phyloP scores from a whole-genome alignment of 176 grass and related monocot genomes.

The Phoenix dactylifera region DNA sequence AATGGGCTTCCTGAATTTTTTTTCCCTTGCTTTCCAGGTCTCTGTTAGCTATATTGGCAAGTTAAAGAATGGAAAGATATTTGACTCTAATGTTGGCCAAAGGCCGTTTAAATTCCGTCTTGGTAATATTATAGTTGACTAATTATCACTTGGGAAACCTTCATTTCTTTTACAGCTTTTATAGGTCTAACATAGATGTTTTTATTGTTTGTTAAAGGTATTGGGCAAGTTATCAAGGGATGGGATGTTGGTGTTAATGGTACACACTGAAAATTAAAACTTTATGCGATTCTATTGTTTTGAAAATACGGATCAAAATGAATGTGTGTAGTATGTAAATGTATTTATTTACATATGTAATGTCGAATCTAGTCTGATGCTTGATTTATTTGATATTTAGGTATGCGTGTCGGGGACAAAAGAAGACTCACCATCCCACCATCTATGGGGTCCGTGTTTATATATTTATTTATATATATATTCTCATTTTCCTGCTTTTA shows the following conservation, averaged over 20 bases:
- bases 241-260: conserved; percentile 81
- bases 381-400: conserved; percentile 23
- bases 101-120: conserved; percentile 75
- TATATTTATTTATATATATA: too few relatives aligned
- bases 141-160: too few relatives aligned
- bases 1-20: neutral
- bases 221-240: conserved; percentile 80
- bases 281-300: neutral
- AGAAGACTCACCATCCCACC: conserved; percentile 75
- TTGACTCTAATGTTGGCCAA: conserved; percentile 63
- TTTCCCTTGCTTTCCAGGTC: conserved; percentile 33
- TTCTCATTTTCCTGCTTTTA: neutral
- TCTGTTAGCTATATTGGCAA: conserved; percentile 79
- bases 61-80: conserved; percentile 78
- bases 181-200: too few relatives aligned
- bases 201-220: conserved; percentile 38
- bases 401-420: conserved; percentile 93
- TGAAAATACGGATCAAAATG: neutral
- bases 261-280: conserved; percentile 15
- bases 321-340: neutral
- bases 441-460: conserved; percentile 53
- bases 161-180: too few relatives aligned
- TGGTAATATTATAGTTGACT: conserved; percentile 32
- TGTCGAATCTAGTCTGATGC: neutral
- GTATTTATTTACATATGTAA: too few relatives aligned